A percentile compares a stretch with the other conserved stretches of the same genome.
phyloP scores from a whole-genome alignment of 139 green algal genomes.

The Pseudopediastrum boryanum region DNA sequence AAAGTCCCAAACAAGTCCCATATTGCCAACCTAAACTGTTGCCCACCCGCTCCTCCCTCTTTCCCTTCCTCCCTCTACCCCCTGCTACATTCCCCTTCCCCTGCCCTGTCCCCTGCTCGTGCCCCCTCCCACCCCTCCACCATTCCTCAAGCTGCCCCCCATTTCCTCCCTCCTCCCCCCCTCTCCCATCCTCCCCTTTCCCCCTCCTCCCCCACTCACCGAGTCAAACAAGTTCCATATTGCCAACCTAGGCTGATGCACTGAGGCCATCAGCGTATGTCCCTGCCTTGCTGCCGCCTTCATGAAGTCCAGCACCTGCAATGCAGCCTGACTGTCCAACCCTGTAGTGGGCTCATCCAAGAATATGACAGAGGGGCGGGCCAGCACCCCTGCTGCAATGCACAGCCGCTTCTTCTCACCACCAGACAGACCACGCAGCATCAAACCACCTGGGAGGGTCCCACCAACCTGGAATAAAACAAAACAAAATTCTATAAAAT shows the following conservation, averaged over 20 bases:
- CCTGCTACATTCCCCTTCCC: too few relatives aligned
- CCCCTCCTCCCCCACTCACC: constrained; percentile 26
- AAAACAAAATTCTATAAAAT: neutral
- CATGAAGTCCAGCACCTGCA: constrained; percentile 53
- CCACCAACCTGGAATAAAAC: constrained; percentile 51
- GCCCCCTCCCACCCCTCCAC: too few relatives aligned
- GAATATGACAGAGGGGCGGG: constrained; percentile 44
- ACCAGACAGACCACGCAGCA: constrained; percentile 63
- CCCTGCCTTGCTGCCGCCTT: constrained; percentile 59
- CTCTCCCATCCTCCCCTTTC: too few relatives aligned
- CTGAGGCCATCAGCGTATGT: constrained; percentile 70
- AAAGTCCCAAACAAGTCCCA: constrained; percentile 84
- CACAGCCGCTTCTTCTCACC: constrained; percentile 59
- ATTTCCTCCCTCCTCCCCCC: too few relatives aligned
- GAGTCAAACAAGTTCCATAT: constrained; percentile 86
- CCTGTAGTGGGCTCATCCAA: constrained; percentile 50
- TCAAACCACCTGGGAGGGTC: constrained; percentile 56
- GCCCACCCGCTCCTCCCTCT: too few relatives aligned
- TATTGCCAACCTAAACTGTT: too few relatives aligned
- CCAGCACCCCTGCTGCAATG: constrained; percentile 48
- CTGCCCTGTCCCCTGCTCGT: too few relatives aligned
- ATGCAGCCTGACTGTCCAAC: constrained; percentile 71
- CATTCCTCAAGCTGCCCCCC: too few relatives aligned
- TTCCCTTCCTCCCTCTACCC: too few relatives aligned
- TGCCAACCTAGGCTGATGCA: constrained; percentile 80